Evolutionary conservation across 768 basidiomycete genomes (phyloP), one percentile per base, ranked within the genome.

Genomic region (Pleurotus citrinopileatus): DNA sequence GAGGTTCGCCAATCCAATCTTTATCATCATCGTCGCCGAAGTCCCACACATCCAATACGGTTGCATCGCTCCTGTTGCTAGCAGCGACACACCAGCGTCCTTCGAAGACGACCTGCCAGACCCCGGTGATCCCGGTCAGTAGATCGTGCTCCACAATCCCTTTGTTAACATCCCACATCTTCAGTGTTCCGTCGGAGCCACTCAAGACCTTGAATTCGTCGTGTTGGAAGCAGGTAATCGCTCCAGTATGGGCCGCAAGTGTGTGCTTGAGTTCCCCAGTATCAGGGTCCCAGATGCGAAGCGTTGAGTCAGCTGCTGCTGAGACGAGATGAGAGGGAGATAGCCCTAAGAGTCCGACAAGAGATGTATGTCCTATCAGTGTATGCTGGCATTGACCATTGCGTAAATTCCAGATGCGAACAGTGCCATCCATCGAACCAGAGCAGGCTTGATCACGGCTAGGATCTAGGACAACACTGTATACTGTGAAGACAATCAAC

Each of bases 191-290:
- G 61, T 98, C 97, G 12, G 89, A 91, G 10, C 96, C 96, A 63
- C 89, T 92, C 25, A 99, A 79, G 42, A 98, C 92, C 66, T 97
- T 98, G 76, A 91, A 93, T 67, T 98, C 95, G 67, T 98, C 96
- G 60, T 97, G 94, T 69, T 96, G 94, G 79, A 98, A 98, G 72
- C 96, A 99, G 15, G 97, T 98, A 60, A 99, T 98, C n/a, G 96
- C 94, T 19, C 95, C 96, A 4, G 89, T 89, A 67, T 98, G 96
- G 1, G 91, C 93, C 3, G 87, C 86, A 26, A 99, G 81, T 0
- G 87, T 86, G 60, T 94, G 88, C 34, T 81, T 83, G 26, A 91
- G 76, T 55, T 86, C 84, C 53, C 93, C 92, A 0, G 83, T 83
- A 32, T 87, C 83, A 1, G 94, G 91, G 63, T 98, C 89, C 96